These are phyloP conservation scores for Aspergillus sp. DNA, from an alignment of 2,329 filamentous ascomycete species.

Conservation along the genomic window DNA sequence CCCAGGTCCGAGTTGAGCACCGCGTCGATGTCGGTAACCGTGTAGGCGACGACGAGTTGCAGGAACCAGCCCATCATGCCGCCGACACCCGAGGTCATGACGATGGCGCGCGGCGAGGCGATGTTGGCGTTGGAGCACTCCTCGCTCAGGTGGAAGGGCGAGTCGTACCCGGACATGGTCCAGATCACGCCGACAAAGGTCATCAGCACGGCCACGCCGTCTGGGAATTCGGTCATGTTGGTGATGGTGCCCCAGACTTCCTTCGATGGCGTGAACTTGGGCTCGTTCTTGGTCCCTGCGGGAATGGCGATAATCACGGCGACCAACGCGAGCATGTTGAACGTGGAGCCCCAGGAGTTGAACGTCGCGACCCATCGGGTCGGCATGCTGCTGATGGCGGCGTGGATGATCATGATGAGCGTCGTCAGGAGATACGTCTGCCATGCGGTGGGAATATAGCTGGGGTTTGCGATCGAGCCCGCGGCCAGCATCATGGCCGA, in stretches of 20 bases:
- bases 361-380: slow-evolving; percentile 68
- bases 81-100: slow-evolving; percentile 65
- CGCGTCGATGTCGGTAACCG: slow-evolving; percentile 60
- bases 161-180: slow-evolving; percentile 67
- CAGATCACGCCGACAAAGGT: slow-evolving; percentile 68
- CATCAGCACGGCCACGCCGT: slow-evolving; percentile 68
- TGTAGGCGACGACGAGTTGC: slow-evolving; percentile 72
- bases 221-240: slow-evolving; percentile 64
- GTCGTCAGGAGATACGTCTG: slow-evolving; percentile 68
- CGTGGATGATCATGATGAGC: slow-evolving; percentile 67
- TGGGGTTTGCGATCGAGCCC: slow-evolving; percentile 64
- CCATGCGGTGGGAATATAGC: slow-evolving; percentile 62
- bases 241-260: slow-evolving; percentile 66
- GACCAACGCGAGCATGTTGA: slow-evolving; percentile 67
- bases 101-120: slow-evolving; percentile 68
- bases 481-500: slow-evolving; percentile 70
- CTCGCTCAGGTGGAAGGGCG: slow-evolving; percentile 69
- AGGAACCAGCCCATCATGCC: slow-evolving; percentile 69
- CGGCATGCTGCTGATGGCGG: slow-evolving; percentile 65
- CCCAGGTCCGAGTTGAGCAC: slow-evolving; percentile 62
- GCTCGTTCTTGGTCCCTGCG: slow-evolving; percentile 53
- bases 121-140: slow-evolving; percentile 72
- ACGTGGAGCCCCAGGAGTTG: slow-evolving; percentile 67
- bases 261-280: slow-evolving; percentile 57
- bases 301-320: slow-evolving; percentile 69